Conservation (phyloP, 1,139 yeast genomes). For the Pichia sp. region DNA sequence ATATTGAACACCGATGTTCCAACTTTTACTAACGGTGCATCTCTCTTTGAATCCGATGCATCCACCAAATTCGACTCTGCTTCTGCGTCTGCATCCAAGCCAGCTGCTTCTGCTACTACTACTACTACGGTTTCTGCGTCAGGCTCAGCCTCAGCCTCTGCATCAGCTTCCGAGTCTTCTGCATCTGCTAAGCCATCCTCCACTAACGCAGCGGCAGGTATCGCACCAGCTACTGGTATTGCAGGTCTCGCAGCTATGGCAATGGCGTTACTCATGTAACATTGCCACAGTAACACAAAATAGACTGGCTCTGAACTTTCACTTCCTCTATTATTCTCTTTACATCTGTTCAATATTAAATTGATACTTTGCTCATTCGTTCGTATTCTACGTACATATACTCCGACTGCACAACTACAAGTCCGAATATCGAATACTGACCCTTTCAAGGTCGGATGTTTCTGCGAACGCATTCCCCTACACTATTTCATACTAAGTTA, state of each 20-base stretch:
- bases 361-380: too few species aligned
- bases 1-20: constrained; percentile 24
- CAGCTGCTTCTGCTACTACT: constrained; percentile 3
- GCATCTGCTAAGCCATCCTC: constrained; percentile 4
- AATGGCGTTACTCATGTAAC: constrained; percentile 2
- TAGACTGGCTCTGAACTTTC: too few species aligned
- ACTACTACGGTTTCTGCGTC: constrained; percentile 4
- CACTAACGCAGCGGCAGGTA: constrained; percentile 4
- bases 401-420: too few species aligned
- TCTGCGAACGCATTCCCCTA: too few species aligned
- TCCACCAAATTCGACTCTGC: constrained; percentile 4
- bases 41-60: constrained; percentile 10
- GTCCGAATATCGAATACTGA: too few species aligned
- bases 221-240: constrained; percentile 3
- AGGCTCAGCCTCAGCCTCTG: constrained; percentile 1
- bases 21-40: constrained; percentile 17
- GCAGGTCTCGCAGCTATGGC: constrained; percentile 3
- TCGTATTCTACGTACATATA: too few species aligned
- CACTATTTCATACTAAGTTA: too few species aligned
- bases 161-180: constrained; percentile 2
- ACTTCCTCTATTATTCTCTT: too few species aligned
- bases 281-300: too few species aligned
- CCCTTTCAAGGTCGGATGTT: too few species aligned
- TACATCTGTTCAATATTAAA: too few species aligned
- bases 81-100: constrained; percentile 3